A percentile compares a stretch with the other conserved stretches of the same genome.
phyloP scores from a whole-genome alignment of 768 basidiomycete genomes.

The Tulasnella sp. region DNA sequence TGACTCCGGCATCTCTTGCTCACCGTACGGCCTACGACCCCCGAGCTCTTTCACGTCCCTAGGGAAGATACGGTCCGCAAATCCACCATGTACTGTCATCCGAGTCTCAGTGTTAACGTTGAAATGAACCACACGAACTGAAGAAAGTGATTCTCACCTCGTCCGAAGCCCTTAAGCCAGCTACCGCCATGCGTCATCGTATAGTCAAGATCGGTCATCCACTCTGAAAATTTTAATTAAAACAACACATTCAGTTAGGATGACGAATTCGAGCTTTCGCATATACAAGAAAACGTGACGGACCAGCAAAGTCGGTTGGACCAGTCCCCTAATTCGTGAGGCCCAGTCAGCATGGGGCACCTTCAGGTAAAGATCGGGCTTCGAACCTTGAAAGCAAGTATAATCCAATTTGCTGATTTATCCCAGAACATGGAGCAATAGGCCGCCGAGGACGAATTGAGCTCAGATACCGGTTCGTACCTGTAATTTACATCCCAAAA shows the following conservation, averaged over 20 bases:
- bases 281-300: no score
- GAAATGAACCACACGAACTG: not conserved
- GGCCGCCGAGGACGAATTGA: slow-evolving; percentile 18
- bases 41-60: slow-evolving; percentile 8
- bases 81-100: slow-evolving; percentile 16
- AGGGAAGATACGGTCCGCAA: slow-evolving; percentile 18
- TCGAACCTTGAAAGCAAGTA: slow-evolving; percentile 20
- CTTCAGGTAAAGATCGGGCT: not conserved
- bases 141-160: not conserved
- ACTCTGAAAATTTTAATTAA: slow-evolving; percentile 9
- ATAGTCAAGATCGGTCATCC: slow-evolving; percentile 20
- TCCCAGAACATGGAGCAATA: slow-evolving; percentile 22
- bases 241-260: no score
- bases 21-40: slow-evolving; percentile 13
- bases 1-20: no score
- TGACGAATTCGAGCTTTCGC: no score
- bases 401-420: slow-evolving; percentile 20
- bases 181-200: slow-evolving; percentile 1
- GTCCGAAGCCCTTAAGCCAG: slow-evolving; percentile 14
- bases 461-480: slow-evolving; percentile 18
- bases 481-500: no score
- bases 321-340: not conserved
- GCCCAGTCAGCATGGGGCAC: not conserved
- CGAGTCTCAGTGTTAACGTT: no score
- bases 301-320: slow-evolving; percentile 10